phyloP scores from a whole-genome alignment of 257 asterid species.

The Rubia yunnanensis region DNA sequence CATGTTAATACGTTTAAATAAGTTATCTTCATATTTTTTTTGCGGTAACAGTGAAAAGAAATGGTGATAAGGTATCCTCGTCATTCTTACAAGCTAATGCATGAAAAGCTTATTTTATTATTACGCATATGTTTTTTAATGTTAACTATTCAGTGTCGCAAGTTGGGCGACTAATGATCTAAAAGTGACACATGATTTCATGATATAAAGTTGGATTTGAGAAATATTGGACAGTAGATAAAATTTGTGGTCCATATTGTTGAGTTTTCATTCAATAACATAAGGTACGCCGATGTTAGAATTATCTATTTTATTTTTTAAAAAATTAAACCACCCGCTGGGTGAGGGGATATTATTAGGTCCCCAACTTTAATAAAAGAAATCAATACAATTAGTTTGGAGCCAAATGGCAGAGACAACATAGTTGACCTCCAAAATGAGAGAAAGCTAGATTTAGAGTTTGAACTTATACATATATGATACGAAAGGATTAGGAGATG shows the following conservation, averaged over 20 bases:
- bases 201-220: background rate
- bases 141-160: background rate
- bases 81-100: background rate
- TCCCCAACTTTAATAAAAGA: no score
- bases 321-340: no score
- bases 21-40: background rate
- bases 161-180: background rate
- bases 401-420: no score
- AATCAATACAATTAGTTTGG: no score
- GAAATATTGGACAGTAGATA: no score
- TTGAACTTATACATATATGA: no score
- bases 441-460: no score
- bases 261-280: background rate
- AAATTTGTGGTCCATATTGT: background rate
- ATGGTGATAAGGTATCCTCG: background rate
- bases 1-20: no score
- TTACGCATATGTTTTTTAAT: background rate
- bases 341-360: no score
- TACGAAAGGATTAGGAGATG: no score
- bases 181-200: background rate
- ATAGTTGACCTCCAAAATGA: no score
- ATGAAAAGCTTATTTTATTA: background rate
- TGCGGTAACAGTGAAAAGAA: background rate
- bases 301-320: no score
- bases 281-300: background rate